Base-by-base conservation (phyloP, 2,329 filamentous ascomycete species). In the Colletotrichum noveboracense region DNA sequence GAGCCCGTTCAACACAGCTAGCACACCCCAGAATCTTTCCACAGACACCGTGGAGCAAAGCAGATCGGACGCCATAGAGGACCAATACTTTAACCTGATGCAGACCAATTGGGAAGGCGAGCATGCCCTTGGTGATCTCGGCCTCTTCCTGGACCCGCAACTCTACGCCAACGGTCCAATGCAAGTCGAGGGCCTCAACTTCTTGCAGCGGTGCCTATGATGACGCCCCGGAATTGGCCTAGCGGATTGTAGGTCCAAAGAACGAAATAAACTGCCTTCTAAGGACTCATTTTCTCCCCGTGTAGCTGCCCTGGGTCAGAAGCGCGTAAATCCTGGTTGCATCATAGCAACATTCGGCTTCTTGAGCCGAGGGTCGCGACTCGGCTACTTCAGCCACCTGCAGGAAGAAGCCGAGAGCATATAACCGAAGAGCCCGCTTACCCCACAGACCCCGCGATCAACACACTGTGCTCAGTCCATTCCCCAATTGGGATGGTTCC, bases 11-110 rank as follows among this genome's bases (percentile, higher is more conserved):
- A 61, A 69, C 21, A 38, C 34, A n/a, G 26, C 48, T 10, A 66
- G 67, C 60, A 21, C 68, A 6, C 36, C 66, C 26, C 52, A 26
- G 16, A 36, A 16, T 36, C 28, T 52, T 21, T 28, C 52, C 56
- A 6, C 28, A 21, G 43, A 75, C 52, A 3, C 62, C 34, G 8
- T 32, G 30, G 24, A 58, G 14, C 32, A 67, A 56, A 7, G 76
- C 12, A 79, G 79, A 56, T 79, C 80, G 7, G 81, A 81, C 13
- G 71, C 80, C 1, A 82, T 83, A 28, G 83, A 84, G 26, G 82
- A 85, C 38, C 83, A 84, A 48, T 84, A 85, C 66, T 83, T 84
- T 32, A 82, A 80, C 34, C 77, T 85, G 64, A 78, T 84, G 69
- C 61, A 64, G 28, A 83, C 82, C 21, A 80, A 82, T 16, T 84